These are phyloP conservation scores for Neotropicomus parvogracilis DNA, from an alignment of 1,284 basidiomycete genomes.

Conservation along the genomic window DNA sequence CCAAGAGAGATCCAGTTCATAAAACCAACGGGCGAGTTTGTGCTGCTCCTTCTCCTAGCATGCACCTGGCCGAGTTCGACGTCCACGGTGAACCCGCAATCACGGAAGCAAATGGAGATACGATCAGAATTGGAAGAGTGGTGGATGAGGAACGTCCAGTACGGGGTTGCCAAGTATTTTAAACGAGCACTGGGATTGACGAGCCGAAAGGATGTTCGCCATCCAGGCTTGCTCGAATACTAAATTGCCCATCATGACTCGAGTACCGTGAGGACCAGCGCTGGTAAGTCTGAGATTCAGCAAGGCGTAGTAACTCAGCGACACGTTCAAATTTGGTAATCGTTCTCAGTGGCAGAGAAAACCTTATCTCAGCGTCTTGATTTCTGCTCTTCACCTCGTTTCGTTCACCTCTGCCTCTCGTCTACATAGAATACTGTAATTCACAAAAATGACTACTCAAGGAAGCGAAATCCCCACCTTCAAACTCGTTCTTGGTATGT, in stretches of 20 bases:
- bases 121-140: background rate
- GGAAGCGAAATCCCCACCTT: slow-evolving; percentile 73
- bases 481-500: slow-evolving; percentile 96
- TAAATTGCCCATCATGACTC: no score
- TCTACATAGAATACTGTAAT: slow-evolving; percentile 24
- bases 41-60: slow-evolving; percentile 51
- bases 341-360: slow-evolving; percentile 30
- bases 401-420: slow-evolving; percentile 16
- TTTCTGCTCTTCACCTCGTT: slow-evolving; percentile 33
- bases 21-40: slow-evolving; percentile 49
- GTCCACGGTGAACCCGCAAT: slow-evolving; percentile 19
- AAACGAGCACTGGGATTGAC: no score
- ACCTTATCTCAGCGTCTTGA: slow-evolving; percentile 37
- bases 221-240: no score
- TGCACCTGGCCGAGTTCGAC: slow-evolving; percentile 38
- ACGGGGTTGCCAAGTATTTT: no score
- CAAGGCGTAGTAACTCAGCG: slow-evolving; percentile 17
- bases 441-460: slow-evolving; percentile 43
- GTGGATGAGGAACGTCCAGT: background rate
- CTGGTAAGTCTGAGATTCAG: no score
- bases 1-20: slow-evolving; percentile 56
- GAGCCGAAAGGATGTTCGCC: no score
- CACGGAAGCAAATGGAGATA: slow-evolving; percentile 5
- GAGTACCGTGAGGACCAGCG: no score
- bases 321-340: slow-evolving; percentile 26